Percentiles rank a stretch among this genome's conserved stretches.
Evolutionary conservation across 1,139 yeast species (phyloP).

Genomic region (Zygosaccharomyces pseudobailii): DNA sequence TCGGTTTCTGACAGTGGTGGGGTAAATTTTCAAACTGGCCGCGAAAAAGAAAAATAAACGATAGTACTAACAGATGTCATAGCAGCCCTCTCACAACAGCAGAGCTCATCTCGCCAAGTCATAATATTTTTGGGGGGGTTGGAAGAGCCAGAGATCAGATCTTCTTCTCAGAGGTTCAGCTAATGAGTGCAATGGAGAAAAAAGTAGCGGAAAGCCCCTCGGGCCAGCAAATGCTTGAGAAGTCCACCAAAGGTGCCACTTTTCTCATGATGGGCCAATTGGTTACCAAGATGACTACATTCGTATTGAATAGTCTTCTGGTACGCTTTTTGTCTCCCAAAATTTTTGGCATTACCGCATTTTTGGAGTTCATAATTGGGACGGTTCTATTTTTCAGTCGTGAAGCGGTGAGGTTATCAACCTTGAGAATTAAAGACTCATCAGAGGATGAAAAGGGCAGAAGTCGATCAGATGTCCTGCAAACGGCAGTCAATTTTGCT

Average conservation of each 20-base stretch:
- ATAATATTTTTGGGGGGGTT: not conserved
- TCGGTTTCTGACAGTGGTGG: not conserved
- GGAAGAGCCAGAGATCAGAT: not conserved
- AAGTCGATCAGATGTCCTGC: constrained; percentile 39
- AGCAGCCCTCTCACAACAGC: not conserved
- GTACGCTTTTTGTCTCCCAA: constrained; percentile 72
- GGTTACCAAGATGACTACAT: constrained; percentile 69
- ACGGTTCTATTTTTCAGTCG: constrained; percentile 73
- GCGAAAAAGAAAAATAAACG: no score
- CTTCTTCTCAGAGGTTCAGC: not conserved
- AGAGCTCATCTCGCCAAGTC: not conserved
- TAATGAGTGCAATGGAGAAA: constrained; percentile 9
- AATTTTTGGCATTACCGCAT: constrained; percentile 73
- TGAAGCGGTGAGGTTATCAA: constrained; percentile 75
- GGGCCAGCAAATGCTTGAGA: constrained; percentile 33
- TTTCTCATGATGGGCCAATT: constrained; percentile 69
- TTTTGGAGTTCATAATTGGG: constrained; percentile 67
- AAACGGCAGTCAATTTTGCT: constrained; percentile 69
- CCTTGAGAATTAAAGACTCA: constrained; percentile 53
- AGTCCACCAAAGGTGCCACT: constrained; percentile 56
- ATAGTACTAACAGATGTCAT: not conserved
- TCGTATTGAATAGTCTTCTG: constrained; percentile 69
- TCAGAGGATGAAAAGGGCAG: constrained; percentile 23
- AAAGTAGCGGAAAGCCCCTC: constrained; percentile 7
- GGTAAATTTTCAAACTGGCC: not conserved